A percentile compares a stretch with the other conserved stretches of the same genome.
phyloP scores from a whole-genome alignment of 2,329 filamentous ascomycete species.

The Curvularia eragrostidis region DNA sequence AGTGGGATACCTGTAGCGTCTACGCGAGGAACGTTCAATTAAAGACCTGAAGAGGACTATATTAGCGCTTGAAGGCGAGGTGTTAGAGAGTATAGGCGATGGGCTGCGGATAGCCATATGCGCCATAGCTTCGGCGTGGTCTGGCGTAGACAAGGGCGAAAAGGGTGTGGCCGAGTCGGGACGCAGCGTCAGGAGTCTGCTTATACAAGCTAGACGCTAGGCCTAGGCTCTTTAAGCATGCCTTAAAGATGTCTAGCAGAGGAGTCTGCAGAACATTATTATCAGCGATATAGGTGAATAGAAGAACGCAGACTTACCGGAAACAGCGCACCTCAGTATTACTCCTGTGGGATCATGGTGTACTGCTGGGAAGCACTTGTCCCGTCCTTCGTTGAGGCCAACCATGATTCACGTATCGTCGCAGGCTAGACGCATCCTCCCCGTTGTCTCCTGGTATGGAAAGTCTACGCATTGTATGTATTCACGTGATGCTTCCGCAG shows the following conservation, averaged over 20 bases:
- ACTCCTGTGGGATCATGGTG: no score
- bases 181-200: conserved; percentile 8
- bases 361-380: no score
- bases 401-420: no score
- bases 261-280: no score
- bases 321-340: no score
- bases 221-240: conserved; percentile 43
- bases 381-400: no score
- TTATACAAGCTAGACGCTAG: conserved; percentile 14
- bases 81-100: conserved; percentile 40
- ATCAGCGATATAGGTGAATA: no score
- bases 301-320: no score
- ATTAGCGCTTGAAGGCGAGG: conserved; percentile 56
- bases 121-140: conserved; percentile 37
- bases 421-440: no score
- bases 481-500: no score
- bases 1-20: conserved; percentile 41
- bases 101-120: conserved; percentile 47
- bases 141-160: conserved; percentile 25
- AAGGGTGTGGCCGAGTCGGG: conserved; percentile 22
- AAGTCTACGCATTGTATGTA: no score
- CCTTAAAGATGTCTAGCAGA: conserved; percentile 57
- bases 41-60: conserved; percentile 65
- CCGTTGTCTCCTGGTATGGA: no score
- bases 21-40: conserved; percentile 42